phyloP scores from a whole-genome alignment of 2,329 filamentous ascomycete species.

The Trichoderma oligosporum region DNA sequence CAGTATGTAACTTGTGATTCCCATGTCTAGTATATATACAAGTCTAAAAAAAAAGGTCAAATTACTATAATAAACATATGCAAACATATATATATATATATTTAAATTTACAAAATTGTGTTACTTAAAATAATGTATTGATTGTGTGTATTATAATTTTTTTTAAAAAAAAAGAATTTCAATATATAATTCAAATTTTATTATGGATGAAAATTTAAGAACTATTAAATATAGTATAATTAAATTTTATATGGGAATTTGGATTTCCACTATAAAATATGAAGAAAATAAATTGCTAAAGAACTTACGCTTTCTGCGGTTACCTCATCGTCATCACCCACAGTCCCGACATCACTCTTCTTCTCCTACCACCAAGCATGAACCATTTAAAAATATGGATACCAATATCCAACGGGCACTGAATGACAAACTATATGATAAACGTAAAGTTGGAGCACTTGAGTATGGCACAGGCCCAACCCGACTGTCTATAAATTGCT shows the following conservation, averaged over 20 bases:
- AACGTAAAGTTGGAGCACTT: constrained; percentile 90
- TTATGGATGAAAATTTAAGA: no score
- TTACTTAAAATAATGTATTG: no score
- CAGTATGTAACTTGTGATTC: constrained; percentile 14
- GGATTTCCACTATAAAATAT: no score
- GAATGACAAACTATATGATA: constrained; percentile 98
- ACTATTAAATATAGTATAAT: no score
- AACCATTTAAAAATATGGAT: constrained; percentile 61
- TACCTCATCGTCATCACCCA: constrained; percentile 4
- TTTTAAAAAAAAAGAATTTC: no score
- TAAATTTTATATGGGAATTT: no score
- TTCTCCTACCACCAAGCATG: neutral
- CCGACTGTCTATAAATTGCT: neutral
- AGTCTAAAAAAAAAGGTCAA: constrained; percentile 1
- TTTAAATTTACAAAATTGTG: neutral
- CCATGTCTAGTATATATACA: constrained; percentile 18
- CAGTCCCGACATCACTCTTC: constrained; percentile 1
- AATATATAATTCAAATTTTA: no score
- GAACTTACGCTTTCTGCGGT: no score
- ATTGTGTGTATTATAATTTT: no score
- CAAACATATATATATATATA: neutral
- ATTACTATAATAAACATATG: neutral
- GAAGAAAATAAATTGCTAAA: no score
- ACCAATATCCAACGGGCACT: constrained; percentile 81
- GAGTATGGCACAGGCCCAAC: constrained; percentile 62